phyloP scores from a whole-genome alignment of 768 basidiomycete genomes.

The Nidula microcarpa region DNA sequence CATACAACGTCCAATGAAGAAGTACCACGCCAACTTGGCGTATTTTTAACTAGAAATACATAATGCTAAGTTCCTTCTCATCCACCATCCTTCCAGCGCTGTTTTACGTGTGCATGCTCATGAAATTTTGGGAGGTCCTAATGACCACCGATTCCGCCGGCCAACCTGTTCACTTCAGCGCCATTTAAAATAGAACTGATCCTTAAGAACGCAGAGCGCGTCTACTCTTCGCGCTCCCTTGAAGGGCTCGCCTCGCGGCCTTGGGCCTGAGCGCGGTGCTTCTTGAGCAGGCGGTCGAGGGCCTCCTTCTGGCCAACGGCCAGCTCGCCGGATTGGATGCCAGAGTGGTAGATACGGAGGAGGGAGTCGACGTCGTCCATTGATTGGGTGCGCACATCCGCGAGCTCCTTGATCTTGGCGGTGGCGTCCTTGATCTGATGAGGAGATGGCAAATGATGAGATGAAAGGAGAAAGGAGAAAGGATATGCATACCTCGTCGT shows the following conservation, averaged over 20 bases:
- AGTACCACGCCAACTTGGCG: background rate
- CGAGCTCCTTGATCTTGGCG: conserved; percentile 98
- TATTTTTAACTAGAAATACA: background rate
- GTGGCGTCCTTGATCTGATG: conserved; percentile 93
- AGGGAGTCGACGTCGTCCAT: conserved; percentile 99
- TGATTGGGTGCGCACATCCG: conserved; percentile 95
- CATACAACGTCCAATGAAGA: background rate
- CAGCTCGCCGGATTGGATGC: conserved; percentile 88
- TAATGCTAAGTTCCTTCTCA: background rate
- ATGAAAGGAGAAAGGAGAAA: conserved; percentile 1
- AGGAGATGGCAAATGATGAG: conserved; percentile 1
- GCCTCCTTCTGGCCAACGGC: conserved; percentile 92
- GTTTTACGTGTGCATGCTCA: background rate
- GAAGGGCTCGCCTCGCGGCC: conserved; percentile 21
- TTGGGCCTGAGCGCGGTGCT: conserved; percentile 52
- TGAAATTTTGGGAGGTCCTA: no score
- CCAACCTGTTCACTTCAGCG: no score
- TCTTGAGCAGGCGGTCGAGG: conserved; percentile 80
- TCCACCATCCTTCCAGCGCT: background rate
- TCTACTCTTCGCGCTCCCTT: conserved; percentile 15
- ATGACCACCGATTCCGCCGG: no score
- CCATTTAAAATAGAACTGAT: background rate
- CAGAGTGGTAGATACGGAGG: conserved; percentile 92
- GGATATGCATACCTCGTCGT: conserved; percentile 68
- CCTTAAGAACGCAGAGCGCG: background rate